Evolutionary conservation across 129 eudicot species (phyloP).

Genomic region (Gnaphalium uliginosum): DNA sequence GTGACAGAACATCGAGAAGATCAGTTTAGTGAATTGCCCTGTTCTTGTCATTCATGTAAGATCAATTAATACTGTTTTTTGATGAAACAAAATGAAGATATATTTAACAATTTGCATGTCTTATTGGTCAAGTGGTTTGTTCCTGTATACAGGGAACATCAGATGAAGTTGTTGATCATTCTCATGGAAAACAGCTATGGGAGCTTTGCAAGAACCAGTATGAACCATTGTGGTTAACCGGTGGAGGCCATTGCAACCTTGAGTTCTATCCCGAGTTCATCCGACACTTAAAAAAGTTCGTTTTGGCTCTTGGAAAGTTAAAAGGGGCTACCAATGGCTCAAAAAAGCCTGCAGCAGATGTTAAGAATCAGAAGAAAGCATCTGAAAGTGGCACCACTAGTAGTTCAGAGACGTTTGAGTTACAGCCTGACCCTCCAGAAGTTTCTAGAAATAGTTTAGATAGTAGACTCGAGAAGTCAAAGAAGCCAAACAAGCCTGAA

Average conservation of each 20-base stretch:
- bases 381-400: constrained; percentile 48
- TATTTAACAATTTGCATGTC: neutral
- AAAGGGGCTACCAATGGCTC: constrained; percentile 46
- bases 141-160: constrained; percentile 69
- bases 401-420: constrained; percentile 45
- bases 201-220: constrained; percentile 85
- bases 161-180: constrained; percentile 86
- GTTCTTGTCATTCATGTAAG: constrained; percentile 87
- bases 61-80: constrained; percentile 27
- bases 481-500: constrained; percentile 79
- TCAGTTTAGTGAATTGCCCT: constrained; percentile 68
- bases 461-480: constrained; percentile 90
- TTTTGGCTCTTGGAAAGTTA: constrained; percentile 56
- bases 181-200: constrained; percentile 89
- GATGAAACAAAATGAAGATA: neutral
- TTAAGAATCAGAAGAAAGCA: constrained; percentile 47
- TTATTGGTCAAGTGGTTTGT: neutral
- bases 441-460: constrained; percentile 93
- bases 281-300: constrained; percentile 60
- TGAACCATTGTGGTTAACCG: constrained; percentile 84
- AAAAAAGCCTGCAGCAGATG: constrained; percentile 38
- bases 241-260: constrained; percentile 93
- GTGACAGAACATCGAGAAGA: constrained; percentile 83
- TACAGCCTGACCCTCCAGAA: constrained; percentile 59
- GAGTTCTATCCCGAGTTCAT: constrained; percentile 81